Percentiles rank a stretch among this genome's conserved stretches.
phyloP scores from a whole-genome alignment of 2,329 filamentous ascomycete species.

The Xylariomycetidae sp. region DNA sequence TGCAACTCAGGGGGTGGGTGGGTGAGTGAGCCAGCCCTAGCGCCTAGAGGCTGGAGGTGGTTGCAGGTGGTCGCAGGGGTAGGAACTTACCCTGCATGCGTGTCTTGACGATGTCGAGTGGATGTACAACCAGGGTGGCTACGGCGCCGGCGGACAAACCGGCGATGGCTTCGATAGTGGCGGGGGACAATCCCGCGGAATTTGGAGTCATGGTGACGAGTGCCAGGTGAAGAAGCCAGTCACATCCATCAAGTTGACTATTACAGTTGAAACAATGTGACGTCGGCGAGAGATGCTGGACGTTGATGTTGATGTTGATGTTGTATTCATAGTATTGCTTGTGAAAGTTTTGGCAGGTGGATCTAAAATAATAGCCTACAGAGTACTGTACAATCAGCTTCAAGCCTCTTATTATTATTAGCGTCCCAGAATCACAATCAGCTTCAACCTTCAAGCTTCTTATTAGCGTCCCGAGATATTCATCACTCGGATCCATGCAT shows the following conservation, averaged over 20 bases:
- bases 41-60: too few relatives aligned
- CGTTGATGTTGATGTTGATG: too few relatives aligned
- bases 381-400: too few relatives aligned
- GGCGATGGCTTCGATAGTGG: slow-evolving; percentile 79
- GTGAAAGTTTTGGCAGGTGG: too few relatives aligned
- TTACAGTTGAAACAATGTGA: background rate
- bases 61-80: background rate
- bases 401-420: too few relatives aligned
- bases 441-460: too few relatives aligned
- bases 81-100: slow-evolving; percentile 71
- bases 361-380: too few relatives aligned
- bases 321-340: too few relatives aligned
- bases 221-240: background rate
- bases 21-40: background rate
- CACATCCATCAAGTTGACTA: slow-evolving; percentile 3
- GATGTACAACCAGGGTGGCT: slow-evolving; percentile 83
- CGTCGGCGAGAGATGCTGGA: background rate
- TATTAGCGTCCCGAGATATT: too few relatives aligned
- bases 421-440: too few relatives aligned
- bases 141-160: slow-evolving; percentile 85
- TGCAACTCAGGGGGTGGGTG: background rate
- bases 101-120: slow-evolving; percentile 94
- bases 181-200: slow-evolving; percentile 65
- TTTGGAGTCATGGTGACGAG: slow-evolving; percentile 42
- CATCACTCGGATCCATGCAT: too few relatives aligned